phyloP scores from a whole-genome alignment of 495 filamentous ascomycete genomes.

The Hyaloscypha variabilis region DNA sequence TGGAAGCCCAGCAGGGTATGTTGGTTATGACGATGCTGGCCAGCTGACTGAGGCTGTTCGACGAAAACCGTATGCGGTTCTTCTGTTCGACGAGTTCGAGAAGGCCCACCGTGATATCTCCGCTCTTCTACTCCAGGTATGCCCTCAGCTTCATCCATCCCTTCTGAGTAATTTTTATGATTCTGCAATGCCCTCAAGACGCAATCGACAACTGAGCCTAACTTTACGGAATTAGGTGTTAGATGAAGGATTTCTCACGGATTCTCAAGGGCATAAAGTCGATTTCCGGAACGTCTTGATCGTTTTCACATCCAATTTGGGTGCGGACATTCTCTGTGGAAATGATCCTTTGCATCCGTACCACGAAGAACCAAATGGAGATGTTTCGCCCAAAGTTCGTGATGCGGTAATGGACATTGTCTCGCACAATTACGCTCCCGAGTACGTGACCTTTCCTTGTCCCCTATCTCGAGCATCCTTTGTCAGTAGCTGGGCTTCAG shows the following conservation, averaged over 20 bases:
- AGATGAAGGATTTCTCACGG: conserved; percentile 95
- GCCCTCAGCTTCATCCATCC: not conserved
- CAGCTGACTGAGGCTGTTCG: conserved; percentile 95
- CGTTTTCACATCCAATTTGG: conserved; percentile 92
- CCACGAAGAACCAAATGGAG: conserved; percentile 59
- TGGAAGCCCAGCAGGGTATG: conserved; percentile 45
- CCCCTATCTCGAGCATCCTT: too few relatives aligned
- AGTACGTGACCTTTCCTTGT: too few relatives aligned
- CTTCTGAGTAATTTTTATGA: not conserved
- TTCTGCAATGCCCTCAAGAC: not conserved
- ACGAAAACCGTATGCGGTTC: conserved; percentile 92
- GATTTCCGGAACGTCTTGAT: conserved; percentile 97
- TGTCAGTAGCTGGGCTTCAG: too few relatives aligned
- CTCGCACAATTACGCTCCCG: conserved; percentile 38
- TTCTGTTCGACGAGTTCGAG: conserved; percentile 97
- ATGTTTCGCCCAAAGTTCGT: conserved; percentile 71
- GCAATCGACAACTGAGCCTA: not conserved
- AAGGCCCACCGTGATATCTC: conserved; percentile 97
- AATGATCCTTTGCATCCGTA: conserved; percentile 57
- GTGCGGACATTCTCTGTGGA: conserved; percentile 72
- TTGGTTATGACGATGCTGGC: conserved; percentile 96
- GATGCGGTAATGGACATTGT: conserved; percentile 90
- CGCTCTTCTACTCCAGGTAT: conserved; percentile 81
- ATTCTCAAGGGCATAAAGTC: conserved; percentile 92
- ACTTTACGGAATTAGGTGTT: too few relatives aligned